Base-by-base conservation (phyloP, 805 yeast genomes). In the Metschnikowia borealis region DNA sequence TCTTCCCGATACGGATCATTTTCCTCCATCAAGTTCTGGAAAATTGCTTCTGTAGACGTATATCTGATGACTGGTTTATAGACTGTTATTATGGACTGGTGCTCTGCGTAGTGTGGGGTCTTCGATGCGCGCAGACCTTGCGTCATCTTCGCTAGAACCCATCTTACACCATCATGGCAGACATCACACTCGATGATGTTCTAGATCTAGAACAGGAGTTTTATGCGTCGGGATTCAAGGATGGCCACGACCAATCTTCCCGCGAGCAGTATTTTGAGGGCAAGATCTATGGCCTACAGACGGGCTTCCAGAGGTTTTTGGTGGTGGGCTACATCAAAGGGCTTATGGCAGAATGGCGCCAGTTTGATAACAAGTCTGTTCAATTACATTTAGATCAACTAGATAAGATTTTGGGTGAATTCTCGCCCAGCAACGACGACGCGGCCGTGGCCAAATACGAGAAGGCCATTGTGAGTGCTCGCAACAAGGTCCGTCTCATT, bases 221-320 rank as follows among this genome's bases (percentile, higher is more conserved):
- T 64, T 90, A 88, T 62, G 64, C 77, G 5, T 81, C 81, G 52
- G 97, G 97, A 1, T 86, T 67, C 62, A 59, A 68, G 44, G 94
- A 88, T 54, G 98, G 96, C 1, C 77, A 77, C 37, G 66, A 69
- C 4, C 85, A 79, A 46, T 86, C 89, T 0, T 69, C 81, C 0
- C 65, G 63, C 44, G 78, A 82, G 39, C 90, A 89, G 44, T 74
- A 68, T 46, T 55, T 73, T 2, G 97, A 90, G 62, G 97, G 97
- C 1, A 85, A 84, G 61, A 89, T 88, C 61, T 84, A 82, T 56
- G 98, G 98, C 0, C 75, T 83, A 39, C 94, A 86, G 62, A 83
- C 87, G 0, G 89, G 89, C 0, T 85, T 82, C 59, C 94, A 86
- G 64, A 68, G 87, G 51, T 84, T 80, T 58, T 56, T 88, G 2